Percentiles rank a stretch among this genome's conserved stretches.
Conservation (phyloP, 179 eudicot genomes). For the Spinacia oleracea region DNA sequence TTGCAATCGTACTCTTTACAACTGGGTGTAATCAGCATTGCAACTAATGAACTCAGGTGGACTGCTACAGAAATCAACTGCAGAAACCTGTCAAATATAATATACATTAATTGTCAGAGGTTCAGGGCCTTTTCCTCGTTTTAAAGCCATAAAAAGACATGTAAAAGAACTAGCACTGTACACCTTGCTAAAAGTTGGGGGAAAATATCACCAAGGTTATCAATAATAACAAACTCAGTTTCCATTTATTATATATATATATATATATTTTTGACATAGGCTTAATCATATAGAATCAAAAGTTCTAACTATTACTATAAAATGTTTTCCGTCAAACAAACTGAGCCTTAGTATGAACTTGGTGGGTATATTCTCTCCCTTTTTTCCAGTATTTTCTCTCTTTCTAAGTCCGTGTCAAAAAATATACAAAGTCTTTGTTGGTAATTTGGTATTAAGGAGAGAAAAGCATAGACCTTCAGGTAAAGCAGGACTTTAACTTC, state of each 20-base stretch:
- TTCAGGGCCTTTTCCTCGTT: background rate
- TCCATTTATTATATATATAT: no score
- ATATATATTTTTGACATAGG: no score
- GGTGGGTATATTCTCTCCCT: background rate
- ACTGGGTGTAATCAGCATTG: background rate
- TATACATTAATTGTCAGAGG: no score
- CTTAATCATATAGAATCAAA: no score
- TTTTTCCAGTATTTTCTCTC: background rate
- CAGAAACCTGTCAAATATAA: constrained; percentile 6
- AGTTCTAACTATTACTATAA: no score
- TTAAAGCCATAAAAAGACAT: background rate
- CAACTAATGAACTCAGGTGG: background rate
- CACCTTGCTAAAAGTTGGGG: background rate
- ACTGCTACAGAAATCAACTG: background rate
- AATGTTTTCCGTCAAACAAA: background rate
- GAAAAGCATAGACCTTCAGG: background rate
- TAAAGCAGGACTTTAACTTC: background rate
- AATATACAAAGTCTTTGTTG: no score
- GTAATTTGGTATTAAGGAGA: background rate
- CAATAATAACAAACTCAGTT: background rate
- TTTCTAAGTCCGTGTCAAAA: background rate
- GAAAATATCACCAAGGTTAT: background rate
- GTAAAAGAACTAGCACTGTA: background rate
- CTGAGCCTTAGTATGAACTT: background rate
- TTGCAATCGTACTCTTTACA: background rate